Base-by-base conservation (phyloP, 148 eudicot genomes). In the Vaccinium corymbosum region DNA sequence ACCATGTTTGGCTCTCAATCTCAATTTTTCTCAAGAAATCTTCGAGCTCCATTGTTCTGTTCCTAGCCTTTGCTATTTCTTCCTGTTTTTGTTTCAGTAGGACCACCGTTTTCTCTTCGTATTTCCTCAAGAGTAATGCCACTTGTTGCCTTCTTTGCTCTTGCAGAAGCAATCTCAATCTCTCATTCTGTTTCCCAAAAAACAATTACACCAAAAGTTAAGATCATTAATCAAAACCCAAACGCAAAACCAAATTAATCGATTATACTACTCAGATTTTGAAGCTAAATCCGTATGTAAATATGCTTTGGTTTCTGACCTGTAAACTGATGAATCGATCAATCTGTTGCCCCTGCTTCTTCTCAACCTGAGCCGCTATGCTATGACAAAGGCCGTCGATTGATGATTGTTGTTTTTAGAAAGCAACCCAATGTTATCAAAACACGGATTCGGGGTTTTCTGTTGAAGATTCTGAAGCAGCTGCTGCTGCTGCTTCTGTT, bases 121-220 rank as follows among this genome's bases (percentile, higher is more conserved):
- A 49, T 80, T 72, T 90, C 68, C 85, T 87, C 62, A 92, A 7
- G 4, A 95, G 13, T 22, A 51, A 16, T 12, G 70, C 83, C 12
- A 86, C 15, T 82, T 93, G 95, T 17, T 88, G 95, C 84, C 90
- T 93, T 70, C 90, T 88, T 83, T 93, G 94, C 80, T 94, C 91
- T 86, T 92, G 90, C 61, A 95, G 85, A 14, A 87, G 90, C 86
- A 87, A 3, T 90, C 86, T 93, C 62, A 95, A 79, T 87, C 93
- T 88, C 86, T 94, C 95, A 85, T 87, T 89, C 98, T 95, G 94
- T 77, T 77, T 35, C 76, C 15, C 17, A 29, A 70, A n/a, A 1
- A 35, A 35, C 16, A 57, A 49, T 9, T 12, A 73, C 11, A 51
- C 7, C 10, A 68, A 82, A 57, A 6, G 6, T n/a, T 27, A 8